Conservation (phyloP, 2,329 filamentous ascomycete genomes). For the Fonsecaea multimorphosa region DNA sequence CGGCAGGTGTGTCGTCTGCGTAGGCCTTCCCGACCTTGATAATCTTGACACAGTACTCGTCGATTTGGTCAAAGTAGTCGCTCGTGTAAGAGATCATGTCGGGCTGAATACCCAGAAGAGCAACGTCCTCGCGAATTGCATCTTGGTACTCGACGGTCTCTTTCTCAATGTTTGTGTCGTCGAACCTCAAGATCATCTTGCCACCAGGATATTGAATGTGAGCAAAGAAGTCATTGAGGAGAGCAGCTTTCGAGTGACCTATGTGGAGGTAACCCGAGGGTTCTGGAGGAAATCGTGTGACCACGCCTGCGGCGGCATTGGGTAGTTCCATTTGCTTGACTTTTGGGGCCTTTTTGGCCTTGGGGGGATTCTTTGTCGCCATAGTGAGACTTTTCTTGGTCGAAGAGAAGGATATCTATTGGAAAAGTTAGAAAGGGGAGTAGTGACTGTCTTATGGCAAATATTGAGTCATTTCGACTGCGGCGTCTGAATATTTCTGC, state of each 20-base stretch:
- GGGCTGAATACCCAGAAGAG: constrained; percentile 88
- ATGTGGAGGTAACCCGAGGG: constrained; percentile 48
- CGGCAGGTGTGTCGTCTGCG: constrained; percentile 90
- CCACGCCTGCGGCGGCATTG: constrained; percentile 43
- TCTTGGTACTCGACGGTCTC: constrained; percentile 98
- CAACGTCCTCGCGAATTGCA: constrained; percentile 88
- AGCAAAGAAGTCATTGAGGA: constrained; percentile 45
- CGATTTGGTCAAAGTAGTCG: constrained; percentile 93
- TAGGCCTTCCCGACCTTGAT: constrained; percentile 90
- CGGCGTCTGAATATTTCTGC: constrained; percentile 18
- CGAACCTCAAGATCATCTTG: constrained; percentile 87
- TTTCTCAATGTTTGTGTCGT: constrained; percentile 96
- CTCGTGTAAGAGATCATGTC: constrained; percentile 88
- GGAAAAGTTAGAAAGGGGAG: not conserved
- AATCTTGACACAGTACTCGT: constrained; percentile 81
- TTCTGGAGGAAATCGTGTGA: constrained; percentile 47
- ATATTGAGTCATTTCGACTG: constrained; percentile 23
- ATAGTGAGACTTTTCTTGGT: constrained; percentile 21
- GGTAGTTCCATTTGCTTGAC: constrained; percentile 43
- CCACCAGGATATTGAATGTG: constrained; percentile 56
- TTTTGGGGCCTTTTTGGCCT: constrained; percentile 39
- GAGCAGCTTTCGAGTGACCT: constrained; percentile 44
- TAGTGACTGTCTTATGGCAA: constrained; percentile 11
- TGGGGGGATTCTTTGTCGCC: constrained; percentile 32
- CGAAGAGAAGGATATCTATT: constrained; percentile 1